Evolutionary conservation across 495 filamentous ascomycete species (phyloP), one percentile per base, ranked within the genome.

Genomic region (Penicillium malachiteum): DNA sequence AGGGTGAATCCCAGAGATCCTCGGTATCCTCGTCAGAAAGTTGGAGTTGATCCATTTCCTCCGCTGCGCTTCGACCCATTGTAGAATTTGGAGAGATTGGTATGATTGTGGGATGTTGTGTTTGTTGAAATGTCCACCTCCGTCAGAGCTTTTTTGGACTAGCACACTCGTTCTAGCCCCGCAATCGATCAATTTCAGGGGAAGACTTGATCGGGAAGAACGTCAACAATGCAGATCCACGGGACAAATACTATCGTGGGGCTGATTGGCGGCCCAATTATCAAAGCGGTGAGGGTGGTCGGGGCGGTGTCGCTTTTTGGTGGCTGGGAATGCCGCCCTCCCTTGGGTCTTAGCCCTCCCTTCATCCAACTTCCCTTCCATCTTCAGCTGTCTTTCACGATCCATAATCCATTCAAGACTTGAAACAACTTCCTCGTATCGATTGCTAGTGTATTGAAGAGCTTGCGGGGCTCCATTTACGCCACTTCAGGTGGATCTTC

Each of bases 1-100:
- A 84, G 3, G 89, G 90, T 5, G 88, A 90, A 43, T 88, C 80
- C 74, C 87, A 89, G 49, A 91, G 82, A 52, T 87, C 80, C 58
- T 91, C 87, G 5, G 81, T 78, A 50, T 89, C 83, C 38, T 78
- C 78, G 48, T 89, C 85, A n/a, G 78, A 81, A 42, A 85, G 70
- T 52, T 84, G 77, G 11, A 81, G 72, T 21, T 68, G 64, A 8
- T 81, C 73, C 67, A 80, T 72, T 58, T 80, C 69, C 52, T 73
- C 71, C 18, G 73, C 69, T 17, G 74, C 69, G 50, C 62, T 73
- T 60, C 67, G 70, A n/a, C 69, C 55, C 71, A 76, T 74, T 16
- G 41, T 62, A 41, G 13, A 48, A 18, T 37, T 14, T 14, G 35
- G 17, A 34, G 13, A 13, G 5, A 5, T 10, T 13, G 12, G 34